Evolutionary conservation across 2,329 filamentous ascomycete species (phyloP).

Genomic region (Diaporthe vaccinii): DNA sequence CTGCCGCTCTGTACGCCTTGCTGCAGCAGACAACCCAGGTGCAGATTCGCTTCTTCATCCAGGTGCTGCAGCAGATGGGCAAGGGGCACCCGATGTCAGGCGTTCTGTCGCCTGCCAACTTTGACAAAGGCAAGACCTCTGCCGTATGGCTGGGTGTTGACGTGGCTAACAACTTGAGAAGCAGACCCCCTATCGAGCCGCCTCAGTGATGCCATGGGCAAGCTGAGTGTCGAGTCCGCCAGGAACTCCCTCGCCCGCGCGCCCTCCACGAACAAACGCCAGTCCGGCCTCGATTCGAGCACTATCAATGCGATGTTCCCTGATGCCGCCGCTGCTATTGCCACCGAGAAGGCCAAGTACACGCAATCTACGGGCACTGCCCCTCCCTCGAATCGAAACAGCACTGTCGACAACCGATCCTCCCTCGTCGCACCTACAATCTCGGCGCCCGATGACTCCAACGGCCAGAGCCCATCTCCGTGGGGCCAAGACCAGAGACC

Average conservation of each 20-base stretch:
- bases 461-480: constrained; percentile 78
- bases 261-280: constrained; percentile 85
- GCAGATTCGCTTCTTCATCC: constrained; percentile 99
- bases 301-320: constrained; percentile 99
- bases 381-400: constrained; percentile 93
- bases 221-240: constrained; percentile 88
- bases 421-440: constrained; percentile 84
- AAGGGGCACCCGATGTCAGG: constrained; percentile 98
- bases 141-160: too few relatives aligned
- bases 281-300: constrained; percentile 91
- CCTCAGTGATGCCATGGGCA: constrained; percentile 95
- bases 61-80: constrained; percentile 98
- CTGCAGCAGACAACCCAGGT: constrained; percentile 99
- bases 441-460: constrained; percentile 74
- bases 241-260: constrained; percentile 89
- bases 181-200: constrained; percentile 97
- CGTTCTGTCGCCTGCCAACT: constrained; percentile 92
- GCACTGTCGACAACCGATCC: constrained; percentile 81
- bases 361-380: constrained; percentile 94
- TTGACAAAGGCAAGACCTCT: constrained; percentile 84
- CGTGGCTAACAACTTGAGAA: constrained; percentile 44
- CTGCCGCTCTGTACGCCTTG: constrained; percentile 93
- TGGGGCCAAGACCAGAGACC: constrained; percentile 80
- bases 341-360: constrained; percentile 97
- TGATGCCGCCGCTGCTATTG: constrained; percentile 97